These are phyloP conservation scores for Aspergillus melleus DNA, from an alignment of 2,329 filamentous ascomycete species.

Conservation along the genomic window DNA sequence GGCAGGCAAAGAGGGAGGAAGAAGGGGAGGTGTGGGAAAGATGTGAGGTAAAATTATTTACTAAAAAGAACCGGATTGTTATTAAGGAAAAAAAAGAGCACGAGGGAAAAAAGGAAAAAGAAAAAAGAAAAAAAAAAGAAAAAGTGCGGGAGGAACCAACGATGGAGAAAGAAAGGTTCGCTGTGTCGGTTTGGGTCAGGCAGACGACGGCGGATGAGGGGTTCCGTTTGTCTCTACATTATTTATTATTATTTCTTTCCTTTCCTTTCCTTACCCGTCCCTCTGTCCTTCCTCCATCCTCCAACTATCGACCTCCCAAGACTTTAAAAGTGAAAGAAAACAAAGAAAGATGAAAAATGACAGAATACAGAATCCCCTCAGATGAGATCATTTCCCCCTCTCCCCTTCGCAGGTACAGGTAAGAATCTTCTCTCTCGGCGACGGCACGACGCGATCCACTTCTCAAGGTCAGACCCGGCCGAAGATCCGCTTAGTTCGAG, in stretches of 20 bases:
- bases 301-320: not conserved
- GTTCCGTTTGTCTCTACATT: too few relatives aligned
- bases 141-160: not conserved
- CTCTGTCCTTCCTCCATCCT: too few relatives aligned
- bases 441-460: constrained; percentile 21
- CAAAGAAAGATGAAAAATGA: not conserved
- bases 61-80: constrained; percentile 37
- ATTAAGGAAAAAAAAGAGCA: constrained; percentile 10
- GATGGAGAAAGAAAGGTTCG: constrained; percentile 1
- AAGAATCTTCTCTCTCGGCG: constrained; percentile 10
- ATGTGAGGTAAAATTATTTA: constrained; percentile 44
- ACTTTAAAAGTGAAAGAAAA: not conserved
- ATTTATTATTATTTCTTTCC: not conserved
- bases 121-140: constrained; percentile 14
- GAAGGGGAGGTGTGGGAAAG: constrained; percentile 22
- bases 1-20: constrained; percentile 21
- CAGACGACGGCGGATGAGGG: not conserved
- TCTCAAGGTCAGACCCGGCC: constrained; percentile 9
- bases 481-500: constrained; percentile 17
- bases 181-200: not conserved
- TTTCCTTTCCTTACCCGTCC: not conserved
- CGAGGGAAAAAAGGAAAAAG: constrained; percentile 7
- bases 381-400: not conserved
- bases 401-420: not conserved
- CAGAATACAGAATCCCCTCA: too few relatives aligned